These are phyloP conservation scores for Bolboschoenoplectus hybrid DNA, from an alignment of 202 grass and related monocot genomes.

Conservation along the genomic window DNA sequence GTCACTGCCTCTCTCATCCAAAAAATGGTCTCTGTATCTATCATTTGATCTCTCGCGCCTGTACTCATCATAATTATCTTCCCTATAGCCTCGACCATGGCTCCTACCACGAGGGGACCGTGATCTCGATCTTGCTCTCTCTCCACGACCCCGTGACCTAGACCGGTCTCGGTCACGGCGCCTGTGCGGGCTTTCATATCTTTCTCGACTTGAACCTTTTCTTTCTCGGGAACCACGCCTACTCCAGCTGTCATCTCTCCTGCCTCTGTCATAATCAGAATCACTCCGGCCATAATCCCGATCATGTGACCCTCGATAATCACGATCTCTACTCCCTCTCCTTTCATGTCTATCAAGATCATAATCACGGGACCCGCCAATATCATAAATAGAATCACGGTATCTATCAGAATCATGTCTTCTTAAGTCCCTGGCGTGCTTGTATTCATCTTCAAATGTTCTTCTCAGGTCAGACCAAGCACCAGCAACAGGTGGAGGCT, in stretches of 20 bases:
- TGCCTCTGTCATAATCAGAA: slow-evolving; percentile 72
- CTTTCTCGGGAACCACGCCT: slow-evolving; percentile 63
- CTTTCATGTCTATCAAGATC: slow-evolving; percentile 78
- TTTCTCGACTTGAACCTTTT: slow-evolving; percentile 68
- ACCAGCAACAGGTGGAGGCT: slow-evolving; percentile 49
- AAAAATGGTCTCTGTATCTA: slow-evolving; percentile 63
- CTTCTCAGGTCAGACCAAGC: slow-evolving; percentile 84
- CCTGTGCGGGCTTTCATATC: slow-evolving; percentile 61
- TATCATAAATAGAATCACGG: slow-evolving; percentile 64
- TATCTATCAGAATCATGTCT: slow-evolving; percentile 70
- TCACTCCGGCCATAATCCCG: slow-evolving; percentile 47
- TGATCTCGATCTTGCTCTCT: slow-evolving; percentile 79
- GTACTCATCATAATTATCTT: slow-evolving; percentile 72
- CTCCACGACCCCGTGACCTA: slow-evolving; percentile 55
- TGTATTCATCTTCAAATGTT: slow-evolving; percentile 72
- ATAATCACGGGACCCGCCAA: slow-evolving; percentile 65
- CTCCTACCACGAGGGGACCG: slow-evolving; percentile 66
- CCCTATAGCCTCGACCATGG: slow-evolving; percentile 60
- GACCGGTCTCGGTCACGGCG: slow-evolving; percentile 55
- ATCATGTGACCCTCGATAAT: slow-evolving; percentile 60
- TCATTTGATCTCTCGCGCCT: slow-evolving; percentile 68
- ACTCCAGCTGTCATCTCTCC: slow-evolving; percentile 68
- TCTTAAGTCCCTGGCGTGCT: slow-evolving; percentile 63
- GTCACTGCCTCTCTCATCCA: slow-evolving; percentile 67
- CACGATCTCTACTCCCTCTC: slow-evolving; percentile 66